These are phyloP conservation scores for Rosa chinensis DNA, from an alignment of 306 rosid genomes.

Conservation along the genomic window DNA sequence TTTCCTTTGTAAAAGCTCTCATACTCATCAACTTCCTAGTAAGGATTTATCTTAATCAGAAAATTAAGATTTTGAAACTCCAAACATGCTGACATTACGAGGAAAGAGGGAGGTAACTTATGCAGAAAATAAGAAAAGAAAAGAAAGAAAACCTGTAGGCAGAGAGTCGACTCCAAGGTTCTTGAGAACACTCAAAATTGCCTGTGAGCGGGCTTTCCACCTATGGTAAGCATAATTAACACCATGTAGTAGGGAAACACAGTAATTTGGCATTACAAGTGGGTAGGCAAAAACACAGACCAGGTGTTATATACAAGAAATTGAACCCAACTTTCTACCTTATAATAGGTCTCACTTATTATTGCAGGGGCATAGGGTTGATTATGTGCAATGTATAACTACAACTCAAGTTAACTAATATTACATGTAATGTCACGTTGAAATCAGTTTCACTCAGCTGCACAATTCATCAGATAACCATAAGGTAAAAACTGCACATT, in stretches of 20 bases:
- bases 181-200: conserved; percentile 57
- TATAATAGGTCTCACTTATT: background rate
- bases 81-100: background rate
- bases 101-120: no score
- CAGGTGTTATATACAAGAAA: background rate
- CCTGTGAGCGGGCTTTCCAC: conserved; percentile 83
- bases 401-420: background rate
- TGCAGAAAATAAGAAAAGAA: background rate
- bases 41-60: background rate
- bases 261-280: background rate
- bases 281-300: background rate
- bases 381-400: background rate
- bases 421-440: background rate
- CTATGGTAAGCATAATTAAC: conserved; percentile 38
- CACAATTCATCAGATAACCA: background rate
- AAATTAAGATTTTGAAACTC: background rate
- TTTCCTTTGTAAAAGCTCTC: conserved; percentile 72
- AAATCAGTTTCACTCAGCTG: background rate
- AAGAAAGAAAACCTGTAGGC: conserved; percentile 61
- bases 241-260: background rate
- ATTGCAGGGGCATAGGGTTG: background rate
- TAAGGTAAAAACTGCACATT: no score
- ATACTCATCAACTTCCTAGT: conserved; percentile 88
- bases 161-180: conserved; percentile 72
- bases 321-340: background rate